phyloP scores from a whole-genome alignment of 345 rosid genomes.

The Rhodomyrtus tomentosa region DNA sequence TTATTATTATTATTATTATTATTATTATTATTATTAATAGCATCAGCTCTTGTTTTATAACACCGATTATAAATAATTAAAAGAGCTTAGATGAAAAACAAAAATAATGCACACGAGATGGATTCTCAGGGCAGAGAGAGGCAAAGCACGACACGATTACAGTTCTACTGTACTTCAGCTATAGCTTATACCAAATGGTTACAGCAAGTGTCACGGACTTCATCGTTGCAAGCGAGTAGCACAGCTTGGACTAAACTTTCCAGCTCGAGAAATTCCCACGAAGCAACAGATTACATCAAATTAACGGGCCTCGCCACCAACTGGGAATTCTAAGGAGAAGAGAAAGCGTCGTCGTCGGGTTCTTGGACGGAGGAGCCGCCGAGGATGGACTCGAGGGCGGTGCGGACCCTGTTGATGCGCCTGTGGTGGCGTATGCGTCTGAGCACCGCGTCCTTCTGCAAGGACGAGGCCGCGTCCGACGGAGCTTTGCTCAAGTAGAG shows the following conservation, averaged over 20 bases:
- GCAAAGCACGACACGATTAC: not conserved
- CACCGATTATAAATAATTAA: not conserved
- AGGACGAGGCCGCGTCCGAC: not conserved
- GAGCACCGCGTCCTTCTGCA: slow-evolving; percentile 21
- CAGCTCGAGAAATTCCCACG: not conserved
- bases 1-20: not conserved
- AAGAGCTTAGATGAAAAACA: not conserved
- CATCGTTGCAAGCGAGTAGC: not conserved
- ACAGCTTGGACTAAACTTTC: not conserved
- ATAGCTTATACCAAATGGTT: not conserved
- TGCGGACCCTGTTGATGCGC: slow-evolving; percentile 16
- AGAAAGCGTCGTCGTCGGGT: slow-evolving; percentile 14
- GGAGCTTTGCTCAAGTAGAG: slow-evolving; percentile 8
- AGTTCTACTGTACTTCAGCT: not conserved
- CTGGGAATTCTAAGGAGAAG: slow-evolving; percentile 7
- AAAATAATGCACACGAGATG: not conserved
- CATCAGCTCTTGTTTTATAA: not conserved
- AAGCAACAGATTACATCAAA: not conserved
- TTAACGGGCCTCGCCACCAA: not conserved
- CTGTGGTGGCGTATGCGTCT: slow-evolving; percentile 19
- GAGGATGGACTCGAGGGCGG: slow-evolving; percentile 4
- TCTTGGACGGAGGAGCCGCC: not conserved
- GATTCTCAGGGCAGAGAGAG: not conserved
- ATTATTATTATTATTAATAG: not conserved
- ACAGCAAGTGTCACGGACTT: not conserved